Percentiles rank a stretch among this genome's conserved stretches.
phyloP scores from a whole-genome alignment of 2,329 filamentous ascomycete genomes.

The Tolypocladium guangdongense region DNA sequence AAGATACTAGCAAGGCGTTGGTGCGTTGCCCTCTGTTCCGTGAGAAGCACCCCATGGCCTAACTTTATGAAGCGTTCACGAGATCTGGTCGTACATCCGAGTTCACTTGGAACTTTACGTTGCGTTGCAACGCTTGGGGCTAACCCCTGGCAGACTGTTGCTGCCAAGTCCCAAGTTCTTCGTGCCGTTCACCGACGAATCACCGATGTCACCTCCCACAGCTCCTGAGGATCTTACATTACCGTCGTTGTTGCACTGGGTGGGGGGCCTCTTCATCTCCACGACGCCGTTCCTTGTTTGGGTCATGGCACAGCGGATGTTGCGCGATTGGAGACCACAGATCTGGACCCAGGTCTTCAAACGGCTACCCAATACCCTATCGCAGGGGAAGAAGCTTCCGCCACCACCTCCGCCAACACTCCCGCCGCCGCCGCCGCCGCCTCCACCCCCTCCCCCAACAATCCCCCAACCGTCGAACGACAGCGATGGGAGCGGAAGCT shows the following conservation, averaged over 20 bases:
- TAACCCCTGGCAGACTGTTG: conserved; percentile 28
- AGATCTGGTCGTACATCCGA: conserved; percentile 30
- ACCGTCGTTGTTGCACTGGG: conserved; percentile 31
- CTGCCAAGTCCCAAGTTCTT: conserved; percentile 40
- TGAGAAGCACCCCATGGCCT: conserved; percentile 1
- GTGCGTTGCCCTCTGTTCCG: conserved; percentile 11
- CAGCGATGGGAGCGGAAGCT: not conserved
- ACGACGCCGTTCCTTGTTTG: conserved; percentile 36
- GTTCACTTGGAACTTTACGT: conserved; percentile 41
- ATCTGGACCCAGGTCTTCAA: conserved; percentile 29
- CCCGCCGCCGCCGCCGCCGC: conserved; percentile 9
- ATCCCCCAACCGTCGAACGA: not conserved
- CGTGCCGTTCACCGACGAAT: conserved; percentile 40
- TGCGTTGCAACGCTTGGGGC: conserved; percentile 39
- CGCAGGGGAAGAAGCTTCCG: conserved; percentile 12
- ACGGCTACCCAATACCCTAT: conserved; percentile 27
- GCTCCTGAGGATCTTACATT: conserved; percentile 25
- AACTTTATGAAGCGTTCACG: conserved; percentile 13
- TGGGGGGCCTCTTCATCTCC: conserved; percentile 28
- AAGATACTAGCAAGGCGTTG: conserved; percentile 12
- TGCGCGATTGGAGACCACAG: conserved; percentile 21
- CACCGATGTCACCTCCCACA: conserved; percentile 37
- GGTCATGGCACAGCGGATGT: conserved; percentile 29
- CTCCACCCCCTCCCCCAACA: not conserved
- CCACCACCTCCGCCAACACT: conserved; percentile 9